Base-by-base conservation (phyloP, 345 rosid species). In the Eucalyptus fibrosa region DNA sequence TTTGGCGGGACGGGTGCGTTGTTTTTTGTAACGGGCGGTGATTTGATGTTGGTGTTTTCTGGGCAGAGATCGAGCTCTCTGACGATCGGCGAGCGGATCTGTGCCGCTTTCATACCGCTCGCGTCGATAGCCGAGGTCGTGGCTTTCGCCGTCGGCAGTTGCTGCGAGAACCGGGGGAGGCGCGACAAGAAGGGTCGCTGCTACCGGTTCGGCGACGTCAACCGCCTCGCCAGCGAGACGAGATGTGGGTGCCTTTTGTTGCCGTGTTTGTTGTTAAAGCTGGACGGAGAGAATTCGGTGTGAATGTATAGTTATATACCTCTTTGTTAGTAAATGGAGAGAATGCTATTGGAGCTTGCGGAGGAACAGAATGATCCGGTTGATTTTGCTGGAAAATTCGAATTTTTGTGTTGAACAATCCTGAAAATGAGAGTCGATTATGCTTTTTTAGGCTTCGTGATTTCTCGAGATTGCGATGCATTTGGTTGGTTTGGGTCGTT, bases 141-240 rank as follows among this genome's bases (percentile, higher is more conserved):
- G 9, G 45, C 9, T 44, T 44, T 44, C 45, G 45, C 45, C 9
- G 45, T 44, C 9, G 9, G 45, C 45, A 44, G 45, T 44, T 44
- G 45, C 45, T 44, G 45, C 45, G 45, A 44, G 45, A 44, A 44
- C 2, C 45, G 45, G 45, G 45, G 8, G 45, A 7, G 77, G 6
- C 93, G 55, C 62, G 62, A 2, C 44, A 42, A 42, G 44, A 42
- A 42, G 8, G 44, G 44, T 42, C 44, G 42, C 42, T 42, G 44
- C 44, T 42, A 42, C 44, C 44, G 44, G 44, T 42, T 42, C 44
- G 44, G 44, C 44, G 44, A 42, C 9, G 92, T 95, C 59, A 34
- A 89, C 83, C 95, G 94, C 83, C 97, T 97, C 87, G 94, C 99
- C 9, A 53, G 50, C 80, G 96, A 92, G 92, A 92, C 99, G 89